Conservation (phyloP, 1,284 basidiomycete genomes). For the Rhodotorula sp. region DNA sequence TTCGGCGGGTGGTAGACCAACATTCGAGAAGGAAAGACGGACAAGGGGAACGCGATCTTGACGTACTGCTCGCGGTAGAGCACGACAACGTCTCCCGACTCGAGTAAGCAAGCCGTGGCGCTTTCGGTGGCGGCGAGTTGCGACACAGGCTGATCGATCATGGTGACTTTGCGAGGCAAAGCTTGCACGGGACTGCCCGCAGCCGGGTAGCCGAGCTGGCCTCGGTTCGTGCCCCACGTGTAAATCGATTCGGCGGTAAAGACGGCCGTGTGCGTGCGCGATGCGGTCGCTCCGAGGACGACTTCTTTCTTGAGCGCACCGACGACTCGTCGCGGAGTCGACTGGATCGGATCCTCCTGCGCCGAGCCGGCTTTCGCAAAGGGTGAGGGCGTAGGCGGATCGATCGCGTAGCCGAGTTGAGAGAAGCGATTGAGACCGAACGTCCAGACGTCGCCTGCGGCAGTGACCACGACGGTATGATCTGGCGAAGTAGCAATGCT, state of each 20-base stretch:
- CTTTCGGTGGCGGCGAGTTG: conserved; percentile 53
- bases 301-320: conserved; percentile 76
- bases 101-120: conserved; percentile 74
- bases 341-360: conserved; percentile 63
- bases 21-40: conserved; percentile 38
- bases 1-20: conserved; percentile 68
- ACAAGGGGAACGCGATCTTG: conserved; percentile 58
- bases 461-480: conserved; percentile 83
- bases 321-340: conserved; percentile 69
- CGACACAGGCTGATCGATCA: conserved; percentile 66
- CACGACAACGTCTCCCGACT: conserved; percentile 74
- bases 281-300: conserved; percentile 80
- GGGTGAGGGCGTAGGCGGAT: conserved; percentile 50
- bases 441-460: conserved; percentile 74
- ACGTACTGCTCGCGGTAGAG: conserved; percentile 73
- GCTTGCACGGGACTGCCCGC: conserved; percentile 72
- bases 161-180: conserved; percentile 77
- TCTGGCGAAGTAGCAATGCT: conserved; percentile 85
- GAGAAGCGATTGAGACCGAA: conserved; percentile 88
- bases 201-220: conserved; percentile 72
- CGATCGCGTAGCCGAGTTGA: conserved; percentile 85
- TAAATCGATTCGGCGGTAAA: conserved; percentile 82
- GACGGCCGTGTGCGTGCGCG: conserved; percentile 81
- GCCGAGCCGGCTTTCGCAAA: conserved; percentile 37
- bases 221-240: conserved; percentile 94